Percentiles rank a stretch among this genome's conserved stretches.
These are phyloP conservation scores for Cryptosporidium andersoni DNA, from an alignment of 169 alveolate genomes.

Conservation along the genomic window DNA sequence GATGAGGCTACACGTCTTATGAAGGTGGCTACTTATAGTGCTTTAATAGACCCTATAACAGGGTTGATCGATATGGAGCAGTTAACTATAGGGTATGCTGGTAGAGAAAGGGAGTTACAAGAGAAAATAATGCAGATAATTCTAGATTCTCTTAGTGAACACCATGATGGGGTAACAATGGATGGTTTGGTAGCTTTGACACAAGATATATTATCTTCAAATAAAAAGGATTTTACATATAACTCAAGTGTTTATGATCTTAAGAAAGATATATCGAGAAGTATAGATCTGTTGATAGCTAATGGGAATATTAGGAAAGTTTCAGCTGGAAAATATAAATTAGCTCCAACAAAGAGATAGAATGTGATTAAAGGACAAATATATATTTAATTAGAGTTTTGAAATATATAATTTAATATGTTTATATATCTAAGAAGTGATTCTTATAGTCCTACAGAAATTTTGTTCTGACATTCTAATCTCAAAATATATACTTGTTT, in stretches of 20 bases:
- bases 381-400: no score
- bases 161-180: constrained; percentile 27
- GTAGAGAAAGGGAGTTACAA: constrained; percentile 54
- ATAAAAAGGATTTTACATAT: not conserved
- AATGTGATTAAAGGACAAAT: no score
- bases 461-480: no score
- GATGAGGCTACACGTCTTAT: constrained; percentile 96
- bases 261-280: constrained; percentile 27
- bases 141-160: constrained; percentile 19
- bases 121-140: constrained; percentile 21
- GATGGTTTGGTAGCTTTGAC: constrained; percentile 12
- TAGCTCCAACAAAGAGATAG: not conserved
- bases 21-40: constrained; percentile 97
- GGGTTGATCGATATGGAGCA: constrained; percentile 96
- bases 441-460: not conserved
- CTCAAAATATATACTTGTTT: no score
- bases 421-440: not conserved
- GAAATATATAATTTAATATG: no score
- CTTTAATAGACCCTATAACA: constrained; percentile 98
- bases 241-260: constrained; percentile 5
- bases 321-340: constrained; percentile 47
- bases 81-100: constrained; percentile 86
- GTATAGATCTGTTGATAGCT: constrained; percentile 36
- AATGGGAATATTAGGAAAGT: constrained; percentile 45
- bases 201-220: constrained; percentile 6